Evolutionary conservation across 345 rosid species (phyloP).

Genomic region (Toxicodendron radicans): DNA sequence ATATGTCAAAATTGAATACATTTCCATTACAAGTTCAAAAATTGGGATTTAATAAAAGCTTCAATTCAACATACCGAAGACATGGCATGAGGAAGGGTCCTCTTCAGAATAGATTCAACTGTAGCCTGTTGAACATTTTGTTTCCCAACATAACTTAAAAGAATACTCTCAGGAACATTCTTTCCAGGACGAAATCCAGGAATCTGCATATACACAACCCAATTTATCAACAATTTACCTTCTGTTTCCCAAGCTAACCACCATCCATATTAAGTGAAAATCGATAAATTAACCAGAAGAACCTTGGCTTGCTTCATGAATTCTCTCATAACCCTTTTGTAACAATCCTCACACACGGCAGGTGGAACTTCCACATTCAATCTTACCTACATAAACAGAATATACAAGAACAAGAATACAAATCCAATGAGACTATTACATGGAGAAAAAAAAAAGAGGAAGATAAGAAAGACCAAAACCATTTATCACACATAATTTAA

Average conservation of each 20-base stretch:
- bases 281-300: neutral
- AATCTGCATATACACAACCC: conserved; percentile 37
- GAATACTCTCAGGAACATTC: conserved; percentile 71
- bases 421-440: neutral
- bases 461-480: too few relatives aligned
- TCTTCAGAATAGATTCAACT: conserved; percentile 80
- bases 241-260: neutral
- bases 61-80: conserved; percentile 48
- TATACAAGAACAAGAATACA: neutral
- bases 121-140: conserved; percentile 69
- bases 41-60: neutral
- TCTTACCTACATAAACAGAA: conserved; percentile 45
- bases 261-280: neutral
- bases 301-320: conserved; percentile 81
- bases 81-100: conserved; percentile 98
- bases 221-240: neutral
- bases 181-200: conserved; percentile 92
- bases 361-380: conserved; percentile 75
- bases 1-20: neutral
- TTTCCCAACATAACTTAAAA: conserved; percentile 70
- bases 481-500: neutral
- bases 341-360: conserved; percentile 74
- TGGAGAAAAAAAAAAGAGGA: neutral
- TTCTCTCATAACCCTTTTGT: conserved; percentile 63
- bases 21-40: neutral